These are phyloP conservation scores for Conticribra weissflogii DNA, from an alignment of 108 stramenopile genomes.

Conservation along the genomic window DNA sequence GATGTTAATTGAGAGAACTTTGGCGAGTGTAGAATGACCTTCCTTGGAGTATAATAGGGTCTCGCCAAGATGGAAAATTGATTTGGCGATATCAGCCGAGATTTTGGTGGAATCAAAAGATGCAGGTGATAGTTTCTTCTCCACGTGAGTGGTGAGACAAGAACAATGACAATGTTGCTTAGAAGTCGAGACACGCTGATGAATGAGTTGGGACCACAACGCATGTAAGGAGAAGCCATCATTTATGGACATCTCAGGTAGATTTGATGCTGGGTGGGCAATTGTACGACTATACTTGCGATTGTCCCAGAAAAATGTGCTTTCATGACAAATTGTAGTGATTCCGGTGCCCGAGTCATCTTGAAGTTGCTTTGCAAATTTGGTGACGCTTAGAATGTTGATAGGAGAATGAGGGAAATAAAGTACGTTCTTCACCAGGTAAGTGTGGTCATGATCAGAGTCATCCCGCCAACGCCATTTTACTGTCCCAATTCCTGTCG, in stretches of 20 bases:
- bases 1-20: neutral
- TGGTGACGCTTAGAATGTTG: constrained; percentile 10
- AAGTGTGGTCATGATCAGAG: neutral
- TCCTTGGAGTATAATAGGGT: neutral
- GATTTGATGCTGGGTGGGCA: constrained; percentile 1
- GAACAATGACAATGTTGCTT: neutral
- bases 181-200: neutral
- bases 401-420: constrained; percentile 12
- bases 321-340: neutral
- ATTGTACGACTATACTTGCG: neutral
- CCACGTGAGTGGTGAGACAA: neutral
- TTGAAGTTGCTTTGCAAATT: constrained; percentile 5
- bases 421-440: neutral
- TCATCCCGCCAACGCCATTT: neutral
- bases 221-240: neutral
- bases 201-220: neutral
- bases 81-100: neutral
- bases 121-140: neutral
- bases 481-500: constrained; percentile 1
- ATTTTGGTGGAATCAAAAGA: neutral
- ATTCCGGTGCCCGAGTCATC: constrained; percentile 9
- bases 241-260: constrained; percentile 13
- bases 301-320: constrained; percentile 1
- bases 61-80: neutral
- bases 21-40: neutral